These are phyloP conservation scores for Pythium plurisporium DNA, from an alignment of 352 stramenopile species.

Conservation along the genomic window DNA sequence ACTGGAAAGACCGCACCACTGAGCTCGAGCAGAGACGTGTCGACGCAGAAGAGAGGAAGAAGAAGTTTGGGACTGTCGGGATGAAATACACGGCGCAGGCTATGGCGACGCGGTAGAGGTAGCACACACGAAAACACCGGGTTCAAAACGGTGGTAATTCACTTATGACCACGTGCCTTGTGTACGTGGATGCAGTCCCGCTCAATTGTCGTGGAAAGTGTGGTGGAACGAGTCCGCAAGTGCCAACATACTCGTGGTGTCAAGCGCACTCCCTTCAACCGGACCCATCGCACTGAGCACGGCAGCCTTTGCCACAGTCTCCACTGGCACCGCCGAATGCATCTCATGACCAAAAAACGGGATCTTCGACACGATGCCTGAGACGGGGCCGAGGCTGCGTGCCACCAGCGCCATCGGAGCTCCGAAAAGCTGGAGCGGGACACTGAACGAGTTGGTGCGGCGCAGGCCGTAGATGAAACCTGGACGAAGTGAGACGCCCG, in stretches of 20 bases:
- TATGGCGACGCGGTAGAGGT: conserved; percentile 25
- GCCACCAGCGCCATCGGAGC: conserved; percentile 61
- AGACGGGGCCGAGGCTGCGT: conserved; percentile 54
- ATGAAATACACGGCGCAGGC: conserved; percentile 67
- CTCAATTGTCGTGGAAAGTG: conserved; percentile 32
- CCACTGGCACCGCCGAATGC: conserved; percentile 56
- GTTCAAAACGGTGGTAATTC: too few relatives aligned
- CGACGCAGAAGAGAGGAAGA: conserved; percentile 72
- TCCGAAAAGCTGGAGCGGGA: conserved; percentile 76
- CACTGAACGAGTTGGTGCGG: conserved; percentile 52
- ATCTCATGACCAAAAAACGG: conserved; percentile 73
- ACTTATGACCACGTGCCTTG: background rate
- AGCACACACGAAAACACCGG: background rate
- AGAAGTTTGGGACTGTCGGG: conserved; percentile 57
- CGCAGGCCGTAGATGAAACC: conserved; percentile 89
- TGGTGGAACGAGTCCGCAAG: conserved; percentile 79
- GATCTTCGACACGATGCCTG: conserved; percentile 44
- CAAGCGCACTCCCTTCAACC: conserved; percentile 46
- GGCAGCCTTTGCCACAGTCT: conserved; percentile 70
- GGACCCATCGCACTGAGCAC: conserved; percentile 77
- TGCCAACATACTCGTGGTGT: conserved; percentile 69
- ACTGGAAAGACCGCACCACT: conserved; percentile 63
- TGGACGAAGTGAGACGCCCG: conserved; percentile 76
- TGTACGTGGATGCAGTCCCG: background rate
- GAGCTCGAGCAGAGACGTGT: conserved; percentile 54